Evolutionary conservation across 116 monocot species (phyloP).

Genomic region (Iris pallida): DNA sequence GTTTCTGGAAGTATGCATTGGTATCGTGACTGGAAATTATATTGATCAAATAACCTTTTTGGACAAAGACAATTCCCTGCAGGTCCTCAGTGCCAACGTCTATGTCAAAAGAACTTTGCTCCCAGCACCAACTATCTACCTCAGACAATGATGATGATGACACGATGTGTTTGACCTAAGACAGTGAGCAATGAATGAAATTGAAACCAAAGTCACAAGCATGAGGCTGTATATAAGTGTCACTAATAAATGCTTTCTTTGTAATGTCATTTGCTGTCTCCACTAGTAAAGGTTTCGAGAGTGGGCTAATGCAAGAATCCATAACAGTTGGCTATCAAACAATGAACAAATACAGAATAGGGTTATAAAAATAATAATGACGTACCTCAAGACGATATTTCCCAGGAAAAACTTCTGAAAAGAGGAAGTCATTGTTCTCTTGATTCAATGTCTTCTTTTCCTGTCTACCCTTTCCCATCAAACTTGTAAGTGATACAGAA

Average conservation of each 20-base stretch:
- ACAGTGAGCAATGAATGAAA: neutral
- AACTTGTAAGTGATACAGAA: conserved; percentile 51
- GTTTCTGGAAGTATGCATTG: conserved; percentile 46
- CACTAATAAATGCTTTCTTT: neutral
- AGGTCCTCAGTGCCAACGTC: conserved; percentile 75
- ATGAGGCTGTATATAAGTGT: neutral
- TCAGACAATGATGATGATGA: conserved; percentile 12
- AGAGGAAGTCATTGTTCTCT: conserved; percentile 56
- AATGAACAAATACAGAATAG: conserved; percentile 3
- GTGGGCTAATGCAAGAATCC: no score
- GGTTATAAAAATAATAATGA: neutral
- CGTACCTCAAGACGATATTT: conserved; percentile 82
- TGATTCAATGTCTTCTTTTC: conserved; percentile 60
- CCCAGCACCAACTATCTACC: conserved; percentile 91
- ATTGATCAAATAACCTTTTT: conserved; percentile 81
- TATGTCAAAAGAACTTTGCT: conserved; percentile 49
- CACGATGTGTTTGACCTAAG: conserved; percentile 55
- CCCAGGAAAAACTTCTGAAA: conserved; percentile 81
- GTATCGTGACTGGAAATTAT: conserved; percentile 85
- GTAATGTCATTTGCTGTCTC: neutral
- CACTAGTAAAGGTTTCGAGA: neutral
- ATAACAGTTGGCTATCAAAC: neutral
- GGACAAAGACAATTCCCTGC: conserved; percentile 69
- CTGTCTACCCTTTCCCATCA: conserved; percentile 23
- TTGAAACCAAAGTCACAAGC: neutral